Percentiles rank a stretch among this genome's conserved stretches.
phyloP scores from a whole-genome alignment of 805 yeast species.

The Nematodospora valgi region DNA sequence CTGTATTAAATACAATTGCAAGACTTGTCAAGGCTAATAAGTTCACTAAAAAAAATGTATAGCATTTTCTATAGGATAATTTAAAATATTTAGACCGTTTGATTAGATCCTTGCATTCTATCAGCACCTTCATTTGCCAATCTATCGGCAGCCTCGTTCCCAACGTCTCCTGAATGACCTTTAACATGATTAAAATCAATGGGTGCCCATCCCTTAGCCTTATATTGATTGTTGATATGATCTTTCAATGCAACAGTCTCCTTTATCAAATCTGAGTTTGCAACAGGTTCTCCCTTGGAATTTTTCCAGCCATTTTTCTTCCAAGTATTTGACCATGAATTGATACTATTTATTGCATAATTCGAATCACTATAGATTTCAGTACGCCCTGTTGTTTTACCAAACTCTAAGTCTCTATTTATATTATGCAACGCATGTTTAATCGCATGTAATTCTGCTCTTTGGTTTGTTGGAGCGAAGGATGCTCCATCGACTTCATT shows the following conservation, averaged over 20 bases:
- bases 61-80: not conserved
- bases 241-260: conserved; percentile 20
- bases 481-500: conserved; percentile 14
- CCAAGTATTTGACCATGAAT: conserved; percentile 61
- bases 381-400: conserved; percentile 23
- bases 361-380: conserved; percentile 67
- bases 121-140: conserved; percentile 69
- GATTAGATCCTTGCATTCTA: not conserved
- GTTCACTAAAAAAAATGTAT: conserved; percentile 17
- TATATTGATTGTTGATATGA: conserved; percentile 35
- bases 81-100: not conserved
- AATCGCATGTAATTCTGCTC: conserved; percentile 77
- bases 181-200: conserved; percentile 58
- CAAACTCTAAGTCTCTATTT: conserved; percentile 22
- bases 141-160: conserved; percentile 75
- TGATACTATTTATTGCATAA: conserved; percentile 56
- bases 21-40: conserved; percentile 9
- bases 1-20: conserved; percentile 18
- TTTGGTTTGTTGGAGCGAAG: conserved; percentile 64
- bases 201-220: conserved; percentile 27
- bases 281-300: conserved; percentile 42
- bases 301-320: conserved; percentile 50
- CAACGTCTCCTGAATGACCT: conserved; percentile 68
- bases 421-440: conserved; percentile 49
- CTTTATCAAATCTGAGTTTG: conserved; percentile 51